Base-by-base conservation (phyloP, 2,329 filamentous ascomycete species). In the Teratosphaeriaceae sp. region DNA sequence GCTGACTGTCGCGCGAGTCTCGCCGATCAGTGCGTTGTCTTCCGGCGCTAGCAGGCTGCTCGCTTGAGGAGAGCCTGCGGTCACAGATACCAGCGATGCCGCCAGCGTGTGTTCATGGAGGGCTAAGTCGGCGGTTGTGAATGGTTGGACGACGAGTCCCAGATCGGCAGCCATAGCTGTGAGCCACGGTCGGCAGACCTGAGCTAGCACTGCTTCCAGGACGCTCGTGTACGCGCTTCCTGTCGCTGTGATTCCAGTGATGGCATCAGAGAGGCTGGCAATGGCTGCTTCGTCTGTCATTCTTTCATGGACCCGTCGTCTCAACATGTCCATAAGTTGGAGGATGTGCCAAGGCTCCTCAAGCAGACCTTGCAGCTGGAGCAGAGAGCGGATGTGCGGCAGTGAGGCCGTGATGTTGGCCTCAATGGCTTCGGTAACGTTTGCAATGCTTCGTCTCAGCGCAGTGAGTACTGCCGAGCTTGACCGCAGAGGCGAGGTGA, bases 1-100 rank as follows among this genome's bases (percentile, higher is more conserved):
- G 8, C 85, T 78, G 38, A 94, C 65, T 58, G 84, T 90, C 55
- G 76, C 78, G 3, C 86, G 88, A 3, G 82, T 84, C 59, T 94
- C 86, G 50, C 90, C 89, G n/a, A 92, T 78, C 4, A 73, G 68
- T 40, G 76, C 73, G 3, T 79, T 81, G 51, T 88, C 76, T 45
- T 92, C 85, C 4, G 69, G 61, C 0, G 82, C 75, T 35, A 94
- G 72, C 52, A 92, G 92, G 31, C 31, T 19, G 6, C 20, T 15
- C 11, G 6, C 18, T 12, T 18, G 18, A 5, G 12, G 24, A 8
- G 24, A 13, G 24, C 8, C 24, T 27, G 24, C 8, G 8, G 13
- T 27, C 13, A 8, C 31, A 20, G 31, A 19, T 6, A 15, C 15
- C 15, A 34, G 15, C 5, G 18, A 20, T 8, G 31, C 18, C 8